phyloP scores from a whole-genome alignment of 768 basidiomycete species.

The Cantharellus cinnabarinus region DNA sequence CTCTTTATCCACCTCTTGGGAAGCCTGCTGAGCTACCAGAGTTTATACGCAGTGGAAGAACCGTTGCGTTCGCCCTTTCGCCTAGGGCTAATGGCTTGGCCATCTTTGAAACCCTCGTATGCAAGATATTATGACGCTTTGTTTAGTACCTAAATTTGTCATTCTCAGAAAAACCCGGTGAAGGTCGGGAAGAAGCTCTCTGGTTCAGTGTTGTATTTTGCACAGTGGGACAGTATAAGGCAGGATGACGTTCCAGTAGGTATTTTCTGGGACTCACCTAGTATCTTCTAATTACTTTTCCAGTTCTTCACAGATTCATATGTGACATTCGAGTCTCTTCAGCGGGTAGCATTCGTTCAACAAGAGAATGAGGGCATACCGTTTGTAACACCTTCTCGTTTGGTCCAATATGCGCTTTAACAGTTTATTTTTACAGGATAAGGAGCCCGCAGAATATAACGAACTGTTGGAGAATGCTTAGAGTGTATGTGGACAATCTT shows the following conservation, averaged over 20 bases:
- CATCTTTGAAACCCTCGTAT: background rate
- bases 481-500: constrained; percentile 7
- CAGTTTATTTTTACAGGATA: background rate
- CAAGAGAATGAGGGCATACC: constrained; percentile 5
- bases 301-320: constrained; percentile 7
- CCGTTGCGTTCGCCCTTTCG: background rate
- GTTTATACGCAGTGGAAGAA: background rate
- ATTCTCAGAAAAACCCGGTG: background rate
- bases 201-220: background rate
- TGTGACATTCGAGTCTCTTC: constrained; percentile 8
- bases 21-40: background rate
- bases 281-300: background rate
- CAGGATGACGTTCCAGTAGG: background rate
- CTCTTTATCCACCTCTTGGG: background rate
- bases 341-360: constrained; percentile 1
- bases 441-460: constrained; percentile 7
- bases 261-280: background rate
- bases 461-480: background rate
- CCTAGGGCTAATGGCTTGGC: background rate
- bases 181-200: background rate
- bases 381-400: background rate
- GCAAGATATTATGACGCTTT: background rate
- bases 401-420: background rate
- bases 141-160: background rate
- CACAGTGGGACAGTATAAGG: background rate